Evolutionary conservation across 2,329 filamentous ascomycete genomes (phyloP), one percentile per base, ranked within the genome.

Genomic region (Stylonectria norvegica): DNA sequence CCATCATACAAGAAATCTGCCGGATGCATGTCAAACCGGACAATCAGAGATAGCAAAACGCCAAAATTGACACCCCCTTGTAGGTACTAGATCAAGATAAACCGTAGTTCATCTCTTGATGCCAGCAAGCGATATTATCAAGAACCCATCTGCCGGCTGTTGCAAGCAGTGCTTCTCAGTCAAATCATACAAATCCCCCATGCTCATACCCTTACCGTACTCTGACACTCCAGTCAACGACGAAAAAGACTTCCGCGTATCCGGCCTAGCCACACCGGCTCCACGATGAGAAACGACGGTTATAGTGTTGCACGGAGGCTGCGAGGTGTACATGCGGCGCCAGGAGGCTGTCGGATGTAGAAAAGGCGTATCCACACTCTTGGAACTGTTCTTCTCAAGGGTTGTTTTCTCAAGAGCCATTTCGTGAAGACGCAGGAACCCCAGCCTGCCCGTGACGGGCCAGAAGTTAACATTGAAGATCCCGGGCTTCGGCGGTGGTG

Each of bases 401-500:
- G 17, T 32, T 7, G 15, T 16, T n/a, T 14, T 30, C 8, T 30
- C 14, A 14, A 30, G 27, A 15, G 27, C 27, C 27, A 30, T 8
- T 14, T 30, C 27, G 14, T 30, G 14, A 30, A 30, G 27, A 9
- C 27, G 6, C 27, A 30, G 9, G 14, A 10, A 30, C 6, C 27
- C 27, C 14, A 30, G 8, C 27, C 14, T 30, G 14, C 27, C 27
- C 27, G 14, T 30, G 9, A 14, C 30, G 15, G 30, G 16, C 30
- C 30, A 32, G 30, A 32, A 18, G 30, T 32, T 32, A n/a, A 32
- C 17, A 16, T 32, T 16, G 30, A 19, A 32, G 14, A 32, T 32
- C 17, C 30, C 30, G 7, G 30, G 30, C n/a, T 8, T 8, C 7
- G 8, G 30, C 17, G 30, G 14, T 18, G 16, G 30, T 8, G n/a